Evolutionary conservation across 208 protist genomes (phyloP), one percentile per base, ranked within the genome.

Genomic region (Jaenimonas drosophilae): DNA sequence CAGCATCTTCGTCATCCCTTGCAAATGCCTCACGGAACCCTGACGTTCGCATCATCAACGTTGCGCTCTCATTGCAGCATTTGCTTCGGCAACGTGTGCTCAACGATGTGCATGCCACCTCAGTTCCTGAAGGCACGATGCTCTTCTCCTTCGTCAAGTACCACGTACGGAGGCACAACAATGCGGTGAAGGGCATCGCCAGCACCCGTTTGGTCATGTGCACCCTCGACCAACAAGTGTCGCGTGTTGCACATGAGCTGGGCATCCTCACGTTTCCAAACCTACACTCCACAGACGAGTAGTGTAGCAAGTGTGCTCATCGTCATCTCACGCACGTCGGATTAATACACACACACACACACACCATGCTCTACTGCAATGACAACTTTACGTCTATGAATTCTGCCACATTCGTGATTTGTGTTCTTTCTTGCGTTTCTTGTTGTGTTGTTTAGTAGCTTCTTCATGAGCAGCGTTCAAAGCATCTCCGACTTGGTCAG

Each of bases 81-180:
- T 38, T 60, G 34, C 49, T 88, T 24, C 73, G 85, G 16, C 34
- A 59, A 7, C 39, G 36, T 6, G 54, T 27, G 7, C 61, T 61
- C 0, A 42, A 37, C 0, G 38, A 39, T n/a, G 52, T 71, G 30
- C 61, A 78, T 27, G 64, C 63, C 11, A 40, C 63, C 2, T 31
- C 49, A 1, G 52, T 75, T 2, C 50, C 76, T 25, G 75, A 86
- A 9, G 85, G 79, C 2, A 74, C 70, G n/a, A 51, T 66, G 33
- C 67, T 93, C 14, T 89, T 93, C 44, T 60, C 76, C 2, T 74
- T 89, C 20, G 23, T 89, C 14, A 93, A 89, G 59, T 89, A 93
- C 41, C 84, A 92, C 48, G 70, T 88, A 4, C 69, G 84, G 24
- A 65, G 78, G 6, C 76, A 84, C 59, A 55, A 68, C 24, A 74